Conservation (phyloP, 129 eudicot species). For the Calendula officinalis region DNA sequence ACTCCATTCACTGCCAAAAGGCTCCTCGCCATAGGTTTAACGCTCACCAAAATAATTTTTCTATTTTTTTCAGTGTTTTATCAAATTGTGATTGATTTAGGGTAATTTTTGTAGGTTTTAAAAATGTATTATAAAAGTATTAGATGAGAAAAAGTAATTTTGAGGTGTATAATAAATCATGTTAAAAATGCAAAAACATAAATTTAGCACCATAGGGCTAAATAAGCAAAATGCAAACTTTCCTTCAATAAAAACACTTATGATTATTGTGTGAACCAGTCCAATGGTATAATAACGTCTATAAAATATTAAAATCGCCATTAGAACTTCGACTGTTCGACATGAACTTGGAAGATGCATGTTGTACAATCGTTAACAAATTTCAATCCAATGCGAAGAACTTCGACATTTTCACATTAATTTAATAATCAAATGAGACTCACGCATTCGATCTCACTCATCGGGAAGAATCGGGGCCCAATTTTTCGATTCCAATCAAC, state of each 20-base stretch:
- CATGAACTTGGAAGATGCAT: background rate
- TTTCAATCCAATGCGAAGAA: background rate
- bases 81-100: no score
- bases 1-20: no score
- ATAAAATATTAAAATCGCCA: background rate
- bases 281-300: background rate
- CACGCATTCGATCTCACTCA: constrained; percentile 16
- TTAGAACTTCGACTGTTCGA: background rate
- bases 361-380: background rate
- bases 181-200: no score
- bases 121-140: no score
- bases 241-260: background rate
- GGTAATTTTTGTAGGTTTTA: no score
- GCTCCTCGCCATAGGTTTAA: no score
- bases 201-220: no score
- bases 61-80: no score
- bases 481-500: background rate
- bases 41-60: no score
- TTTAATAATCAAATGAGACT: constrained; percentile 3
- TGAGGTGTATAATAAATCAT: no score
- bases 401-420: background rate
- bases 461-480: background rate
- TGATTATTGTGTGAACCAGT: background rate
- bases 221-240: no score
- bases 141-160: no score